A percentile compares a stretch with the other conserved stretches of the same genome.
These are phyloP conservation scores for Cryptococcus depauperatus DNA, from an alignment of 1,284 basidiomycete species.

Conservation along the genomic window DNA sequence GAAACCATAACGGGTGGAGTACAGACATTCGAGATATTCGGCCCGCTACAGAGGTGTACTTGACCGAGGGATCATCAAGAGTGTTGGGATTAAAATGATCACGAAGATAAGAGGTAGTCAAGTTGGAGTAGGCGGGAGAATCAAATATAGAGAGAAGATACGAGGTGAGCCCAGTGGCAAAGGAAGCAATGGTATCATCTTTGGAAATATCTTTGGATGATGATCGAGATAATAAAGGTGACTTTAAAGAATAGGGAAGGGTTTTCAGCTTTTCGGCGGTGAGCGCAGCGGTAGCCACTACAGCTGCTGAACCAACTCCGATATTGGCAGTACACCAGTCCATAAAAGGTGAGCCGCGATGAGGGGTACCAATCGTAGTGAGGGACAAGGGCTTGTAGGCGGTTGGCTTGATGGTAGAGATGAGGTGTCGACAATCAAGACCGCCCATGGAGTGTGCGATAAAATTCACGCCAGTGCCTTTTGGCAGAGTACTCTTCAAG, in stretches of 20 bases:
- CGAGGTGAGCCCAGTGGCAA: conserved; percentile 55
- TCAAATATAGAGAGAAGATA: conserved; percentile 87
- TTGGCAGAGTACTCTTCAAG: conserved; percentile 57
- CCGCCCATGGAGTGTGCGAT: conserved; percentile 93
- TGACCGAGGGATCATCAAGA: conserved; percentile 72
- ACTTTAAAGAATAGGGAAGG: conserved; percentile 48
- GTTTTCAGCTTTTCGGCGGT: conserved; percentile 16
- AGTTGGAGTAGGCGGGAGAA: conserved; percentile 92
- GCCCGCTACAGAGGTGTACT: conserved; percentile 86
- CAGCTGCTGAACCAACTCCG: conserved; percentile 60
- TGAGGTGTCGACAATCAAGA: conserved; percentile 84
- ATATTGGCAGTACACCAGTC: conserved; percentile 94
- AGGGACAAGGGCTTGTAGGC: conserved; percentile 81
- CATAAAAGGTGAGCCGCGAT: conserved; percentile 96
- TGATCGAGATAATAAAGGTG: conserved; percentile 46
- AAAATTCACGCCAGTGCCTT: conserved; percentile 73
- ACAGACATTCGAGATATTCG: conserved; percentile 61
- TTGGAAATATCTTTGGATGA: conserved; percentile 5
- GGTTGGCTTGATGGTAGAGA: conserved; percentile 71
- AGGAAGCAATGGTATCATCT: conserved; percentile 21
- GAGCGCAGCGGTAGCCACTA: conserved; percentile 22
- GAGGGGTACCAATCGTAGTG: conserved; percentile 87
- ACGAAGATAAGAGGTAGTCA: conserved; percentile 78
- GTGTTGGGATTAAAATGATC: conserved; percentile 85
- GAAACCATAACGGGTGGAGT: conserved; percentile 94